phyloP scores from a whole-genome alignment of 1,284 basidiomycete genomes.

The Meira miltonrushii region DNA sequence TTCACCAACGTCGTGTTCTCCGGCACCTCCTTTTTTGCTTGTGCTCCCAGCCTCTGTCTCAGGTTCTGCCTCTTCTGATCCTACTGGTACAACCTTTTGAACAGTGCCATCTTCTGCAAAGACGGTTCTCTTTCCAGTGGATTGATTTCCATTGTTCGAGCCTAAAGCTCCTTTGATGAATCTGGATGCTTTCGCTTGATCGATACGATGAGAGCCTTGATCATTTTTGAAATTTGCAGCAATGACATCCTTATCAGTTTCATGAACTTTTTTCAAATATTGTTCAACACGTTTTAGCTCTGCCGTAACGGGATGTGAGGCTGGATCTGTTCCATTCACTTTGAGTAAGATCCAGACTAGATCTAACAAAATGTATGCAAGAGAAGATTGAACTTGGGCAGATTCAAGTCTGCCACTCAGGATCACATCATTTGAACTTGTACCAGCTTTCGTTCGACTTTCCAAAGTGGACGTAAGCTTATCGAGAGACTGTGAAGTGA shows the following conservation, averaged over 20 bases:
- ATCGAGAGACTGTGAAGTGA: neutral
- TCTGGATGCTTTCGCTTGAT: slow-evolving; percentile 5
- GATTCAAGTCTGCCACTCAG: slow-evolving; percentile 28
- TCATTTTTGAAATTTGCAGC: slow-evolving; percentile 3
- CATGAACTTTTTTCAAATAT: slow-evolving; percentile 39
- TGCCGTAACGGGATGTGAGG: slow-evolving; percentile 29
- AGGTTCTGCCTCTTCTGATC: neutral
- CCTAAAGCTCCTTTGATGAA: slow-evolving; percentile 6
- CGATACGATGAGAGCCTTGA: neutral
- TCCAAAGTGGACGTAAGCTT: neutral
- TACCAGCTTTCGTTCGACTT: neutral
- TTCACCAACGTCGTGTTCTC: neutral
- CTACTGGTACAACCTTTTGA: neutral
- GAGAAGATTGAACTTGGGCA: slow-evolving; percentile 29
- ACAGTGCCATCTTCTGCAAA: slow-evolving; percentile 5
- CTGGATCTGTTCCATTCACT: slow-evolving; percentile 30
- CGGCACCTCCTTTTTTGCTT: neutral
- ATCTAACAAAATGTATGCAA: slow-evolving; percentile 37
- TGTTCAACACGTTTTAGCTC: slow-evolving; percentile 38
- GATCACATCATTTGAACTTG: neutral
- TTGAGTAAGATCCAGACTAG: slow-evolving; percentile 43
- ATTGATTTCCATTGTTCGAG: neutral
- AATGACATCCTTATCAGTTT: slow-evolving; percentile 8
- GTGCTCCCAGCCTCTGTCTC: neutral
- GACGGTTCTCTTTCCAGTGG: slow-evolving; percentile 1